Evolutionary conservation across 2,329 filamentous ascomycete species (phyloP), one percentile per base, ranked within the genome.

Genomic region (Plectosphaerella sp.): DNA sequence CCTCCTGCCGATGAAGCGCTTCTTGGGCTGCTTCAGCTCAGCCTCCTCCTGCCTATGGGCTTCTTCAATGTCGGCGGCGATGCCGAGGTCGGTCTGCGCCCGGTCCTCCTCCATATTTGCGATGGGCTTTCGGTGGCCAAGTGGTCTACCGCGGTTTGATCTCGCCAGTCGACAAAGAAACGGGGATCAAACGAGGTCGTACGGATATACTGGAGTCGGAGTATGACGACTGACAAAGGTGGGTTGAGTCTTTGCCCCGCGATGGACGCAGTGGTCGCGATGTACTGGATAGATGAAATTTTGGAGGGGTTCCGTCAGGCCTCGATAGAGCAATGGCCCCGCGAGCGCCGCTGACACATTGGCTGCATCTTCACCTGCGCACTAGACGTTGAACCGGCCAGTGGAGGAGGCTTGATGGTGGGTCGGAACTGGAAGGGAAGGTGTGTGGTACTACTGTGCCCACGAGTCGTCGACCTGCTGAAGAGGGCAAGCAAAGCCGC

Each of bases 1-100:
- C 61, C 87, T 84, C 59, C 91, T 80, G 28, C 94, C 94, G 16
- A 99, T 87, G 60, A 99, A 99, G 53, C 93, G 83, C 71, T 93
- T 92, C 75, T 89, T 96, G 20, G 94, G 94, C 62, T 93, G 88
- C 64, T 80, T 89, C 18, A 75, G 60, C 7, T 60, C 55, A 49
- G 64, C 55, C 49, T 67, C 59, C 67, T 72, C 63, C 42, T 69
- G 65, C 54, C 67, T 58, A 52, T 72, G 69, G 15, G 67, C 62
- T 54, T 73, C 77, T 57, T 86, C 84, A 41, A 87, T 83, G 58
- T 88, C 83, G 49, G 82, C 78, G 12, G 84, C 84, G 42, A 88
- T 78, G 53, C 88, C 88, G 25, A 93, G 71, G 62, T 91, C 87
- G 33, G 84, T 80, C 55, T 83, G 76, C 33, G 80, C 83, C 59